These are phyloP conservation scores for Cutaneotrichosporon dermatis DNA, from an alignment of 1,284 basidiomycete genomes.

Conservation along the genomic window DNA sequence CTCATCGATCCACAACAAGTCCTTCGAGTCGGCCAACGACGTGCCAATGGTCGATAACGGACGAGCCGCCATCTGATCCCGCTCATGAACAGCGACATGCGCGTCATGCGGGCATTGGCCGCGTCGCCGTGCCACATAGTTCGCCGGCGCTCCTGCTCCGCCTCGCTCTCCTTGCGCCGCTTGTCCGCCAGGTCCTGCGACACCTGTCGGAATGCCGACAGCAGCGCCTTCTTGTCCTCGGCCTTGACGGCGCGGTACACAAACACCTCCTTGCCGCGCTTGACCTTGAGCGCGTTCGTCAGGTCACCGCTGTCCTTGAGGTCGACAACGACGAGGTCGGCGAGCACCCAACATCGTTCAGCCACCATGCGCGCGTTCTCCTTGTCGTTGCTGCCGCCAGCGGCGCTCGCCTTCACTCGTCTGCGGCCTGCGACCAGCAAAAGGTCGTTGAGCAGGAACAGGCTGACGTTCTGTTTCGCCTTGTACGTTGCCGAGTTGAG, in stretches of 20 bases:
- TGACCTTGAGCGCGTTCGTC: conserved; percentile 93
- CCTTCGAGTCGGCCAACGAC: conserved; percentile 59
- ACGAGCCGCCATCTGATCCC: conserved; percentile 34
- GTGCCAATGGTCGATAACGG: conserved; percentile 61
- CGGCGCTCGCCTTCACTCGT: conserved; percentile 31
- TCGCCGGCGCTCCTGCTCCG: conserved; percentile 79
- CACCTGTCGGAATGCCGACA: conserved; percentile 82
- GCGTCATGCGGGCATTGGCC: conserved; percentile 11
- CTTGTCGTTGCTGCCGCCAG: conserved; percentile 48
- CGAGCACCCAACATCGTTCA: conserved; percentile 84
- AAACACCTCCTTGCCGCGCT: conserved; percentile 85
- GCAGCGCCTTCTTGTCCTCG: conserved; percentile 78
- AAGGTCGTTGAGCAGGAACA: conserved; percentile 87
- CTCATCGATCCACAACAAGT: conserved; percentile 79
- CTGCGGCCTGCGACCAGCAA: conserved; percentile 73
- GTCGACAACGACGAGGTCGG: conserved; percentile 89
- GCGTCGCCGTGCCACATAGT: conserved; percentile 67
- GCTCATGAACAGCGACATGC: conserved; percentile 21
- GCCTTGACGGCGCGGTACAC: conserved; percentile 81
- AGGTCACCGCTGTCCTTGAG: conserved; percentile 90
- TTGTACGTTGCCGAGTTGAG: conserved; percentile 96
- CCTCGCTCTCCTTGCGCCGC: conserved; percentile 84
- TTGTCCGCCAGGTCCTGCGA: conserved; percentile 85
- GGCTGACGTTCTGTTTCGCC: conserved; percentile 75
- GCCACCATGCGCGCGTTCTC: conserved; percentile 71